These are phyloP conservation scores for Grigorovia humatica DNA, from an alignment of 805 yeast genomes.

Conservation along the genomic window DNA sequence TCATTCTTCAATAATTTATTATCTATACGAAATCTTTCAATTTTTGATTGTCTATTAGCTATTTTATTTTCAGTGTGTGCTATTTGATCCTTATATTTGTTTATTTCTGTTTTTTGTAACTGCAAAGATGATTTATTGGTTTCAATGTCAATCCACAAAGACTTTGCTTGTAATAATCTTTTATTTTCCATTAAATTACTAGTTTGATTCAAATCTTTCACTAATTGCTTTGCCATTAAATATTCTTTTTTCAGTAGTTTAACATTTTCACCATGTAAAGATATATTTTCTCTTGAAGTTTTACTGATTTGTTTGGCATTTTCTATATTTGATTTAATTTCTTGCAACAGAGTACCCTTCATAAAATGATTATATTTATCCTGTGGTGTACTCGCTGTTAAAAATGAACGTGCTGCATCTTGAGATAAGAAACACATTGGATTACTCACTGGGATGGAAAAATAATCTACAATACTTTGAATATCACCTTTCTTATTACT, in stretches of 20 bases:
- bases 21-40: conserved; percentile 20
- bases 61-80: conserved; percentile 11
- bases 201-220: conserved; percentile 32
- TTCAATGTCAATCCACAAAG: conserved; percentile 37
- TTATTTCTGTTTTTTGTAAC: conserved; percentile 10
- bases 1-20: conserved; percentile 10
- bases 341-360: conserved; percentile 68
- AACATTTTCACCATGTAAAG: conserved; percentile 32
- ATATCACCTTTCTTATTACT: conserved; percentile 56
- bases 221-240: conserved; percentile 34
- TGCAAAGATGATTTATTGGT: conserved; percentile 13
- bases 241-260: conserved; percentile 32
- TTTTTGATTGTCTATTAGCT: conserved; percentile 16
- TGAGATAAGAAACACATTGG: conserved; percentile 91
- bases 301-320: conserved; percentile 29
- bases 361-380: conserved; percentile 68
- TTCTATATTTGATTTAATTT: conserved; percentile 46
- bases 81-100: conserved; percentile 12
- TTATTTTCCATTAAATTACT: conserved; percentile 33
- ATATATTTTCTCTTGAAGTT: conserved; percentile 32
- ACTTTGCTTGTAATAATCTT: conserved; percentile 36
- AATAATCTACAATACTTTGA: conserved; percentile 56
- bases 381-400: conserved; percentile 63
- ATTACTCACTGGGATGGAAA: conserved; percentile 72
- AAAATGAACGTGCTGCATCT: conserved; percentile 84